Base-by-base conservation (phyloP, 192 early-diverging fungal species). In the Coemansia sp. region DNA sequence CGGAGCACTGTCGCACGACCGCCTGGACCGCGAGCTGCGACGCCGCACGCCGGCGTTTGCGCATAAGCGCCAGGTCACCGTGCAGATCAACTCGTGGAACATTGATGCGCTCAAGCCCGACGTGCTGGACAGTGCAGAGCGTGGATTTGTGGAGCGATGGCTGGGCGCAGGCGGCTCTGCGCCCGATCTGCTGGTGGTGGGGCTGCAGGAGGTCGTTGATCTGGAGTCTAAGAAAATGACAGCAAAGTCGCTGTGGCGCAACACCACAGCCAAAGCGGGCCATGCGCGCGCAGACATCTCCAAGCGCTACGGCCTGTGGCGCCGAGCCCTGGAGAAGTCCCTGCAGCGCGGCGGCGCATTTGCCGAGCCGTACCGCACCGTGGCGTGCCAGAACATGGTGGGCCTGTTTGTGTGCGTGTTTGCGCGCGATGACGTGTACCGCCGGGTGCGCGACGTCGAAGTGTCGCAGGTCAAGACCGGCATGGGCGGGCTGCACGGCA, bases 201-300 rank as follows among this genome's bases (percentile, higher is more conserved):
- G 94, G 22, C 88, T 97, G 62, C 95, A 99, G 69, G 98, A 99
- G 76, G 89, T 99, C 47, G 96, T 99, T 9, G 92, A 99, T 67
- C 82, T 99, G 38, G 92, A 82, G 77, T 82, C 57, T 54, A 83
- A 93, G 65, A 90, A 90, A 66, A 82, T 86, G 82, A 92, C 88
- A 12, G 91, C 90, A 51, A 90, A 69, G 58, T 81, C 72, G 27
- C 65, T 79, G 43, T 75, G 66, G 65, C 67, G 56, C 45, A 75
- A 69, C 54, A 74, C 80, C 11, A 70, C 77, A 14, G 37, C 32
- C 24, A 52, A 65, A 43, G 43, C 67, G 10, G 27, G 47, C 35
- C 62, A 63, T 56, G 41, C 58, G 3, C 51, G 59, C 37, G 67
- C 66, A 32, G 63, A 83, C 56, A 72, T 67, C 52, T 78, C 77